Conservation (phyloP, 495 filamentous ascomycete genomes). For the Parachaetomium inaequale region DNA sequence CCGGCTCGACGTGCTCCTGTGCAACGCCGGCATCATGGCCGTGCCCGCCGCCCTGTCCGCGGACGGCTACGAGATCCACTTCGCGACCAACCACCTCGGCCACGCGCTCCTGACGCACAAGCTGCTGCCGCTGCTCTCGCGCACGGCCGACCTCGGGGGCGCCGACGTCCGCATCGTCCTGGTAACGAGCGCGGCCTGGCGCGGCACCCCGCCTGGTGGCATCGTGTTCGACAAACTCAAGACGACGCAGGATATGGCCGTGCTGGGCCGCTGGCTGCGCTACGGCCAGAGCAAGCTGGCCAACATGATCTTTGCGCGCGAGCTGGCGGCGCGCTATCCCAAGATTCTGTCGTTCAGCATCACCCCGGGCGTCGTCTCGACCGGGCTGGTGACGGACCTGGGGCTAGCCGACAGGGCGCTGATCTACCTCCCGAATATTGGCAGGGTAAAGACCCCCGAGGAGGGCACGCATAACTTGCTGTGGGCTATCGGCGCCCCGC, state of each 20-base stretch:
- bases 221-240: constrained; percentile 41
- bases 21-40: constrained; percentile 48
- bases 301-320: constrained; percentile 48
- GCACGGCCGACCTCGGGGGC: constrained; percentile 30
- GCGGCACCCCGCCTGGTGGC: constrained; percentile 36
- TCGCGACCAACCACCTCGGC: constrained; percentile 66
- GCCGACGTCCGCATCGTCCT: constrained; percentile 41
- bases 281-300: constrained; percentile 49
- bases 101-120: constrained; percentile 62
- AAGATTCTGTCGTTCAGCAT: constrained; percentile 53
- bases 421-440: not conserved
- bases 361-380: constrained; percentile 60
- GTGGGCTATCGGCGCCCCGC: constrained; percentile 14
- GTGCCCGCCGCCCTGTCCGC: constrained; percentile 47
- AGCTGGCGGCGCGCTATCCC: constrained; percentile 53
- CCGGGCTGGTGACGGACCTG: constrained; percentile 17
- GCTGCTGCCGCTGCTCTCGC: constrained; percentile 53
- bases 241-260: constrained; percentile 28
- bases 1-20: constrained; percentile 24
- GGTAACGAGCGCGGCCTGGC: constrained; percentile 33
- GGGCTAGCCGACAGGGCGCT: constrained; percentile 5
- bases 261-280: constrained; percentile 30
- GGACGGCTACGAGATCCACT: constrained; percentile 65
- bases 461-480: constrained; percentile 23
- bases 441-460: constrained; percentile 9